A percentile compares a stretch with the other conserved stretches of the same genome.
Evolutionary conservation across 352 stramenopile genomes (phyloP).

Genomic region (Phytophthora fragariae): DNA sequence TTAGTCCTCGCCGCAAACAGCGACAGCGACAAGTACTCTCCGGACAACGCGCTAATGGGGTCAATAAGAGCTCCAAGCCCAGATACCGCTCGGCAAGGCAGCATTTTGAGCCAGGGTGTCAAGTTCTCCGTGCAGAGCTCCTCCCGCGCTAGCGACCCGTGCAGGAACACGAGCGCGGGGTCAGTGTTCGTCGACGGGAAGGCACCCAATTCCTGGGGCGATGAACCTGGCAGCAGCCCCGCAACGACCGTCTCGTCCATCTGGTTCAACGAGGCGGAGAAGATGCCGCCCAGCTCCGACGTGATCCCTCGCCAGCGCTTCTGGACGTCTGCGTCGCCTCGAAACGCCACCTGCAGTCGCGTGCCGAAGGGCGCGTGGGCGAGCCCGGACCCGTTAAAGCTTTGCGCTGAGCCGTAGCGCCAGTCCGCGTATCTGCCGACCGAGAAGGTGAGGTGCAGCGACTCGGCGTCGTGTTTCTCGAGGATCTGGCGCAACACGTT

Average conservation of each 20-base stretch:
- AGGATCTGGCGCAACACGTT: conserved; percentile 76
- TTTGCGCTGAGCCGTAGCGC: conserved; percentile 49
- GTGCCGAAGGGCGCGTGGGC: conserved; percentile 68
- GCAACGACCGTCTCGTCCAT: conserved; percentile 69
- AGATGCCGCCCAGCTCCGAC: conserved; percentile 77
- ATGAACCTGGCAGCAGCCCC: conserved; percentile 13
- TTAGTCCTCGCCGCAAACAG: conserved; percentile 47
- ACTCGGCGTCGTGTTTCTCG: conserved; percentile 71
- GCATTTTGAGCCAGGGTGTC: conserved; percentile 89
- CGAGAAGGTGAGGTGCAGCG: conserved; percentile 73
- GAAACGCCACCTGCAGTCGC: conserved; percentile 64
- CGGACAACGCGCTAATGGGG: conserved; percentile 75
- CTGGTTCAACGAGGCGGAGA: conserved; percentile 86
- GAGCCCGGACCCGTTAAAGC: conserved; percentile 18
- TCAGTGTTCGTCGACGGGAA: conserved; percentile 16
- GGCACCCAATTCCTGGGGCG: conserved; percentile 19
- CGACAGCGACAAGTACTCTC: conserved; percentile 73
- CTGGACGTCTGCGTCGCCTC: conserved; percentile 23
- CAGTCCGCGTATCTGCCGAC: conserved; percentile 66
- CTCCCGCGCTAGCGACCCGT: conserved; percentile 79
- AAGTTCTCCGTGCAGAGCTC: conserved; percentile 91
- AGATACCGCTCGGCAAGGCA: conserved; percentile 72
- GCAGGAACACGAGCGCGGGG: conserved; percentile 44
- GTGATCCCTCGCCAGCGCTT: conserved; percentile 76
- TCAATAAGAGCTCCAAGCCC: conserved; percentile 78